phyloP scores from a whole-genome alignment of 2,329 filamentous ascomycete species.

The Decorospora gaudefroyi region DNA sequence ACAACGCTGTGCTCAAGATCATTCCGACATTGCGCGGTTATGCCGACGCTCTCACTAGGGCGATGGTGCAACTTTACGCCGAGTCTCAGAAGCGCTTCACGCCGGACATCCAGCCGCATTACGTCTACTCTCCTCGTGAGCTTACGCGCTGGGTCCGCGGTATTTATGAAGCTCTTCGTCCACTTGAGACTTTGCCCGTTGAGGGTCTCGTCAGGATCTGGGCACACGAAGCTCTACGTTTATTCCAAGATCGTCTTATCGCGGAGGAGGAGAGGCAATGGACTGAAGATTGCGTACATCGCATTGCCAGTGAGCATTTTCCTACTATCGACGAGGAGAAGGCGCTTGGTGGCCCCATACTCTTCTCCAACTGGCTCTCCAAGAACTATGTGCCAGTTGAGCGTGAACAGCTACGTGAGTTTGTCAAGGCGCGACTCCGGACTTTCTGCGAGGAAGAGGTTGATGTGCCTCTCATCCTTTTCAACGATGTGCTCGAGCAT shows the following conservation, averaged over 20 bases:
- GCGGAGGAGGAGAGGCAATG: conserved; percentile 91
- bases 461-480: conserved; percentile 96
- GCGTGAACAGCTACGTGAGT: conserved; percentile 91
- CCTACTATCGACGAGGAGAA: conserved; percentile 91
- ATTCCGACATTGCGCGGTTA: conserved; percentile 94
- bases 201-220: conserved; percentile 96
- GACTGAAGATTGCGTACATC: conserved; percentile 86
- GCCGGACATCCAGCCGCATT: conserved; percentile 95
- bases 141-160: conserved; percentile 96
- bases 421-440: conserved; percentile 93
- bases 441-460: conserved; percentile 99
- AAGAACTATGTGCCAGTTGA: conserved; percentile 98
- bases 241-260: conserved; percentile 97
- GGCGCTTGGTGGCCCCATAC: conserved; percentile 86
- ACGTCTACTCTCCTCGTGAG: conserved; percentile 98
- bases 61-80: conserved; percentile 96
- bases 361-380: conserved; percentile 99
- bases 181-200: conserved; percentile 81
- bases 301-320: conserved; percentile 89
- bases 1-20: conserved; percentile 93
- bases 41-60: conserved; percentile 87
- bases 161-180: conserved; percentile 94
- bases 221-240: conserved; percentile 92
- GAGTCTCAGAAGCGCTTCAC: conserved; percentile 96
- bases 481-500: conserved; percentile 98